phyloP scores from a whole-genome alignment of 1,284 basidiomycete species.

The Agaricales sp. region DNA sequence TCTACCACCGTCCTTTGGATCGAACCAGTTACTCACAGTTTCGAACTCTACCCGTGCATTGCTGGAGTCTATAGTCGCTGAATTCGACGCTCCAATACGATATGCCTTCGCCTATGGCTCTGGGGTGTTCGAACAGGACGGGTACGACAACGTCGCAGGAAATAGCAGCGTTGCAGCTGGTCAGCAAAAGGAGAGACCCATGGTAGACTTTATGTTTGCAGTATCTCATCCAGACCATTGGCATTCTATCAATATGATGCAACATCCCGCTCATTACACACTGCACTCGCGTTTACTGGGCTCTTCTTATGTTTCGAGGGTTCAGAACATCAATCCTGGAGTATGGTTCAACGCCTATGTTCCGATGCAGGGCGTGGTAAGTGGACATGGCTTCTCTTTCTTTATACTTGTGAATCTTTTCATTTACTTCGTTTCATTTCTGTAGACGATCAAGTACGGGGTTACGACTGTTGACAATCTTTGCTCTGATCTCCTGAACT shows the following conservation, averaged over 20 bases:
- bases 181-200: constrained; percentile 32
- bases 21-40: constrained; percentile 71
- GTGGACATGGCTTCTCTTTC: constrained; percentile 24
- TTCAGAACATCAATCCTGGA: constrained; percentile 79
- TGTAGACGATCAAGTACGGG: constrained; percentile 93
- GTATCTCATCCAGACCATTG: constrained; percentile 88
- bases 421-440: constrained; percentile 8
- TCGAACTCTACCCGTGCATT: constrained; percentile 66
- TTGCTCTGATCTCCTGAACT: constrained; percentile 84
- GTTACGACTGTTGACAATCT: constrained; percentile 88
- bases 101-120: constrained; percentile 96
- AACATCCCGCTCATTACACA: constrained; percentile 87
- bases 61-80: constrained; percentile 64
- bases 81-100: constrained; percentile 79
- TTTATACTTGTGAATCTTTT: too few species aligned
- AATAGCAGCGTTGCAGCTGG: constrained; percentile 17
- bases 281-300: constrained; percentile 77
- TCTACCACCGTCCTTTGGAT: constrained; percentile 67
- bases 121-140: constrained; percentile 84
- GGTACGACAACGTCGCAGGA: constrained; percentile 34
- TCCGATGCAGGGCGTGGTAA: constrained; percentile 72
- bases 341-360: constrained; percentile 95
- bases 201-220: constrained; percentile 95
- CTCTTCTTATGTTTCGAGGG: constrained; percentile 60
- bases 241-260: constrained; percentile 90